A percentile compares a stretch with the other conserved stretches of the same genome.
phyloP scores from a whole-genome alignment of 768 basidiomycete species.

The Phanerochaete carnosa region DNA sequence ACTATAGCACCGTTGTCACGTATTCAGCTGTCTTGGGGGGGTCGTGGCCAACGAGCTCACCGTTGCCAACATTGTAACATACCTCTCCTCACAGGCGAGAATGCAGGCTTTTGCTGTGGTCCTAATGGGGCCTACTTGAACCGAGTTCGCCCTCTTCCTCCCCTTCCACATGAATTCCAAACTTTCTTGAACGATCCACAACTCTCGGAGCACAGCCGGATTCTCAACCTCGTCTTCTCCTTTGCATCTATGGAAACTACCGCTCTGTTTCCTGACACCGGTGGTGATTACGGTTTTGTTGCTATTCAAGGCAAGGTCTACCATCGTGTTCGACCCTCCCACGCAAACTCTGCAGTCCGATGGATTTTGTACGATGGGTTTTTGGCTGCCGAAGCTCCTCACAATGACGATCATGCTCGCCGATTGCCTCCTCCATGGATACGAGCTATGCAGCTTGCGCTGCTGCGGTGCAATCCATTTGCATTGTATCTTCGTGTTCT shows the following conservation, averaged over 20 bases:
- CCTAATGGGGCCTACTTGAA: constrained; percentile 17
- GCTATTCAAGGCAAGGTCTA: constrained; percentile 31
- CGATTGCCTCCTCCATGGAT: constrained; percentile 16
- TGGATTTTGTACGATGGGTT: constrained; percentile 35
- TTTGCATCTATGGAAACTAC: constrained; percentile 30
- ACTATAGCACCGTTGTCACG: neutral
- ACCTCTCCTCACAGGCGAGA: constrained; percentile 28
- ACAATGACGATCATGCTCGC: neutral
- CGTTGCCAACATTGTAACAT: constrained; percentile 22
- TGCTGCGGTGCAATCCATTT: constrained; percentile 16
- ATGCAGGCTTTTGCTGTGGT: constrained; percentile 31
- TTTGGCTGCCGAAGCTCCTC: neutral
- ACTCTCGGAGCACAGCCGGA: too few species aligned
- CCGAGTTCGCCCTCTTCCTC: constrained; percentile 25
- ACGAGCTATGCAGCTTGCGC: neutral
- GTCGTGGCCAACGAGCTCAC: neutral
- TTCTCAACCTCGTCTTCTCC: constrained; percentile 31
- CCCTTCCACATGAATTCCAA: constrained; percentile 29
- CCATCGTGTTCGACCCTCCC: constrained; percentile 28
- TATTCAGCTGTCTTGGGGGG: neutral
- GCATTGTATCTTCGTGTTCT: constrained; percentile 9
- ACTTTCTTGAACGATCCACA: too few species aligned
- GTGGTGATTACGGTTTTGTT: constrained; percentile 15
- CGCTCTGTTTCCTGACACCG: constrained; percentile 21
- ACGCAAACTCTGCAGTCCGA: constrained; percentile 24